A percentile compares a stretch with the other conserved stretches of the same genome.
phyloP scores from a whole-genome alignment of 495 filamentous ascomycete genomes.

The Paragyromitra xinjiangensis region DNA sequence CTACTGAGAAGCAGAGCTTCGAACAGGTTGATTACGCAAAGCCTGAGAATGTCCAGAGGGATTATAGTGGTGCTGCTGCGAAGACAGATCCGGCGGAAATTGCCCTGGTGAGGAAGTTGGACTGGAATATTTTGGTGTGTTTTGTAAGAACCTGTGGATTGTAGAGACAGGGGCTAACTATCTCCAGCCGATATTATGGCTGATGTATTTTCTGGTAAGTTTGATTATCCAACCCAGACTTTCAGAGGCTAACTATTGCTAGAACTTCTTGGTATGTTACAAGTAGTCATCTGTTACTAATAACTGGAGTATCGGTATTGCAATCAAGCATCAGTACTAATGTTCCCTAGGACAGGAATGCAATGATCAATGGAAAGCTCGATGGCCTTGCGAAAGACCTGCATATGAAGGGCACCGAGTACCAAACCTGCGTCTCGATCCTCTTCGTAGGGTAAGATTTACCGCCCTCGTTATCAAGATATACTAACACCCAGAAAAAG shows the following conservation, averaged over 20 bases:
- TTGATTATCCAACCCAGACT: neutral
- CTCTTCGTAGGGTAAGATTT: constrained; percentile 61
- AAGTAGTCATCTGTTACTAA: neutral
- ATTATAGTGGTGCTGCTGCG: constrained; percentile 60
- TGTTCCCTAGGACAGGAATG: constrained; percentile 64
- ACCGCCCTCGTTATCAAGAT: neutral
- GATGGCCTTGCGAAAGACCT: constrained; percentile 63
- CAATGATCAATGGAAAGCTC: constrained; percentile 61
- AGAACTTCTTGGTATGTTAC: constrained; percentile 50
- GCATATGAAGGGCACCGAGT: constrained; percentile 63
- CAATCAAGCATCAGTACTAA: neutral
- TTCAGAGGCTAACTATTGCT: constrained; percentile 55
- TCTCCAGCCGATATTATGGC: constrained; percentile 60
- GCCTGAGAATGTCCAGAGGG: constrained; percentile 24
- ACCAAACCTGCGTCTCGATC: constrained; percentile 64
- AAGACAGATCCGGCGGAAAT: constrained; percentile 62
- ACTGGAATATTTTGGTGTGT: constrained; percentile 62
- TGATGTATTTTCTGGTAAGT: constrained; percentile 63
- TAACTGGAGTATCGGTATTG: neutral
- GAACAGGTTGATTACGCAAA: constrained; percentile 33
- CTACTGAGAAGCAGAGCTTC: constrained; percentile 32
- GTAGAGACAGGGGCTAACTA: constrained; percentile 2
- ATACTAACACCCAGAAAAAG: neutral
- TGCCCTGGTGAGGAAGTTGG: constrained; percentile 63
- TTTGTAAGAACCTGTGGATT: neutral